Percentiles rank a stretch among this genome's conserved stretches.
These are phyloP conservation scores for Calvatia gigantea DNA, from an alignment of 768 basidiomycete genomes.

Conservation along the genomic window DNA sequence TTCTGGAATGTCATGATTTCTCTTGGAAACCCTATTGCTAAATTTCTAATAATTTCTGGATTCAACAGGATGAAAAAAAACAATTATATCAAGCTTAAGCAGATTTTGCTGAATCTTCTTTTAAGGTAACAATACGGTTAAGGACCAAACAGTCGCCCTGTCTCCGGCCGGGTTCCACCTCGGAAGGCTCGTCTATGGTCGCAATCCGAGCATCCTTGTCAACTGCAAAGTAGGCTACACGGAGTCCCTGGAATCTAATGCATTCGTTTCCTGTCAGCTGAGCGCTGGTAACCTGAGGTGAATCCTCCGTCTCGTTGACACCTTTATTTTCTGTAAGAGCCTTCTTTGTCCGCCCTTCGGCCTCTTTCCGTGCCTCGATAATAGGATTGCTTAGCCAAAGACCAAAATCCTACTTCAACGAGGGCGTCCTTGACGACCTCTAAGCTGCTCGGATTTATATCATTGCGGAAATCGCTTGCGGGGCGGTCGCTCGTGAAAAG, in stretches of 20 bases:
- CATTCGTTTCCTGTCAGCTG: conserved; percentile 89
- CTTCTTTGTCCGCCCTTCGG: conserved; percentile 57
- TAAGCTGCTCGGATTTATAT: conserved; percentile 80
- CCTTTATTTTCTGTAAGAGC: conserved; percentile 46
- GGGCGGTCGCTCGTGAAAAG: conserved; percentile 96
- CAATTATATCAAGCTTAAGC: conserved; percentile 17
- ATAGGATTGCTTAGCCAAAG: conserved; percentile 69
- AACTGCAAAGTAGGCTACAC: conserved; percentile 92
- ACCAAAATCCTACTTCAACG: conserved; percentile 88
- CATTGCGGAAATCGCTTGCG: conserved; percentile 72
- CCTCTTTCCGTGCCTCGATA: conserved; percentile 60
- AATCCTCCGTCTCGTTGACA: conserved; percentile 39
- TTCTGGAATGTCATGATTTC: conserved; percentile 26
- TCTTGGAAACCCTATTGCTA: conserved; percentile 3
- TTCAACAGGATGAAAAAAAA: neutral
- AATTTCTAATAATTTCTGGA: conserved; percentile 5
- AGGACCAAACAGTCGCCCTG: conserved; percentile 82
- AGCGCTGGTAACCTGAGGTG: conserved; percentile 70
- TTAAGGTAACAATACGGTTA: conserved; percentile 90
- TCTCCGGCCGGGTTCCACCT: conserved; percentile 35
- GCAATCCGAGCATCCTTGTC: conserved; percentile 81
- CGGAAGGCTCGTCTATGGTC: conserved; percentile 54
- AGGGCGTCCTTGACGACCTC: conserved; percentile 79
- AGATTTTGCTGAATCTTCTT: conserved; percentile 87
- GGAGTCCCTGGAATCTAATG: conserved; percentile 93